A percentile compares a stretch with the other conserved stretches of the same genome.
phyloP scores from a whole-genome alignment of 495 filamentous ascomycete genomes.

The Amorphotheca resinae region DNA sequence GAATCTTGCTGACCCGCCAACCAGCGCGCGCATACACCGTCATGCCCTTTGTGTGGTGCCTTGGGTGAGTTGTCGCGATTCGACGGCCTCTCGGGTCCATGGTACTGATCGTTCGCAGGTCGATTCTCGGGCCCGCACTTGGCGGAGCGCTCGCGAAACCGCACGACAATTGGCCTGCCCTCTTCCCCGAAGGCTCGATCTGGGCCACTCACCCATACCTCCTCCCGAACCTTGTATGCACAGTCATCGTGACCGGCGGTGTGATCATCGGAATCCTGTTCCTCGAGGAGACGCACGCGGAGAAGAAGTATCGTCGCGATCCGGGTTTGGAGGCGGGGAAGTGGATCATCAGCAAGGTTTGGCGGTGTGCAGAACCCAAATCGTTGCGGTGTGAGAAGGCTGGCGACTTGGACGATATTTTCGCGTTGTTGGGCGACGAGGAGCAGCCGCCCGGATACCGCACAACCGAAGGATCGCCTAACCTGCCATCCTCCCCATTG shows the following conservation, averaged over 20 bases:
- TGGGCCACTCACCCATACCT: conserved; percentile 84
- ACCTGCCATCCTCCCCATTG: conserved; percentile 29
- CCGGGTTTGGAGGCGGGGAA: conserved; percentile 63
- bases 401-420: conserved; percentile 30
- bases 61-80: conserved; percentile 44
- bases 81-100: background rate
- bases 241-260: conserved; percentile 61
- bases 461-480: conserved; percentile 45
- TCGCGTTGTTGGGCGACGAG: conserved; percentile 25
- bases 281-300: conserved; percentile 86
- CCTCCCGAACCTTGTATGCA: conserved; percentile 86
- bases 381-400: conserved; percentile 17
- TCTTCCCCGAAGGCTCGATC: conserved; percentile 61
- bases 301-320: conserved; percentile 68
- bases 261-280: conserved; percentile 79
- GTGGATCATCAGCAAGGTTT: conserved; percentile 43
- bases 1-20: conserved; percentile 6
- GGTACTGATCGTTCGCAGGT: conserved; percentile 25
- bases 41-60: conserved; percentile 96
- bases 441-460: conserved; percentile 38
- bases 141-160: conserved; percentile 84
- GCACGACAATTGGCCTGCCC: conserved; percentile 62
- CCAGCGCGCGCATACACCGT: conserved; percentile 81
- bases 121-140: conserved; percentile 80
- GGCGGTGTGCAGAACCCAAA: conserved; percentile 12